Base-by-base conservation (phyloP, 306 rosid species). In the Parietaria judaica region DNA sequence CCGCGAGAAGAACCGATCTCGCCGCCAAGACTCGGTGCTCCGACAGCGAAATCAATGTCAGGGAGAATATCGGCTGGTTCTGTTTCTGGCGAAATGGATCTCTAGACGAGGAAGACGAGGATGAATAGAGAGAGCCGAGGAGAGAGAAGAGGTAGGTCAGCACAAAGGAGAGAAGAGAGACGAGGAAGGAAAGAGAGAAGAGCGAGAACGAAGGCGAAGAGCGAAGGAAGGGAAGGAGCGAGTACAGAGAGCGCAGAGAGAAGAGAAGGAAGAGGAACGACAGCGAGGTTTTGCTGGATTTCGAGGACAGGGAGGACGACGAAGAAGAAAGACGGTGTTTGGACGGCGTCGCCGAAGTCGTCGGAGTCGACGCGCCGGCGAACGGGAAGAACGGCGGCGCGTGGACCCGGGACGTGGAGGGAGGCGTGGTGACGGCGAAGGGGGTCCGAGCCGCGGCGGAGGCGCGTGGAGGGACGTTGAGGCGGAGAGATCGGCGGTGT, bases 161-260 rank as follows among this genome's bases (percentile, higher is more conserved):
- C 48, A 76, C 68, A 64, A 79, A 84, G 86, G 65, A 84, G 85
- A 17, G 90, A 4, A 87, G 84, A 35, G 94, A 84, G 74, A 84
- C 55, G 47, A 89, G 88, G 12, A 86, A 56, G 6, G 62, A 90
- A 70, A 70, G 87, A 63, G 65, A 79, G 86, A 61, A 79, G 68
- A 84, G 80, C n/a, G 86, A 59, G 58, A 87, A 63, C 36, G 60
- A 85, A 77, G 10, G 95, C 68, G 35, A 79, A 75, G 14, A 71
- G 85, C 89, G 77, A 83, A 86, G 14, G 82, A 83, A n/a, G 86
- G 85, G 54, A 82, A 87, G 0, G 92, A 87, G 41, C 14, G 69
- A 90, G 89, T 12, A 95, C 84, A 3, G 97, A 82, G 47, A 84
- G 85, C 16, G 90, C 4, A 87, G 84, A 23, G 94, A 85, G 74